A percentile compares a stretch with the other conserved stretches of the same genome.
These are phyloP conservation scores for Capronia coronata DNA, from an alignment of 2,329 filamentous ascomycete genomes.

Conservation along the genomic window DNA sequence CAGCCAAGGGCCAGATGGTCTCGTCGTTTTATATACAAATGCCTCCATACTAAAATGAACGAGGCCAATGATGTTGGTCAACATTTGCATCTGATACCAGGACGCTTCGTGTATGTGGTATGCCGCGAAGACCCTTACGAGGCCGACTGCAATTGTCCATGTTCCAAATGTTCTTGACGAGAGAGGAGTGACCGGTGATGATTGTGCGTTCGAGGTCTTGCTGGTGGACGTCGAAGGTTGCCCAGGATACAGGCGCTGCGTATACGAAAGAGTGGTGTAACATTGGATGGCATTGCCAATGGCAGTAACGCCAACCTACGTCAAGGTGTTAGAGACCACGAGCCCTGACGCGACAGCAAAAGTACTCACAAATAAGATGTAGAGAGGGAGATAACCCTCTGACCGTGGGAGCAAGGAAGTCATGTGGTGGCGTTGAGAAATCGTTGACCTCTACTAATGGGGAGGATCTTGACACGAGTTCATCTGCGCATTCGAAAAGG, in stretches of 20 bases:
- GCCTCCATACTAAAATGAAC: constrained; percentile 76
- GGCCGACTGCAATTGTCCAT: constrained; percentile 72
- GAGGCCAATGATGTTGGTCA: constrained; percentile 73
- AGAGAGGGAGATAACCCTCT: constrained; percentile 26
- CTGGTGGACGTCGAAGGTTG: constrained; percentile 23
- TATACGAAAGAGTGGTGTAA: constrained; percentile 72
- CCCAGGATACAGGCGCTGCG: constrained; percentile 67
- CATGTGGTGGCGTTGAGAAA: constrained; percentile 6
- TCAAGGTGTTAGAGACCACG: constrained; percentile 45
- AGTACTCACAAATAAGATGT: constrained; percentile 26
- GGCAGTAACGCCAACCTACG: constrained; percentile 72
- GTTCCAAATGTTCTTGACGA: constrained; percentile 76
- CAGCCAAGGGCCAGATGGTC: constrained; percentile 53
- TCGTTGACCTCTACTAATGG: not conserved
- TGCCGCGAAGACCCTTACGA: constrained; percentile 75
- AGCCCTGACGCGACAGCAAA: constrained; percentile 37
- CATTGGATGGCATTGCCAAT: constrained; percentile 80
- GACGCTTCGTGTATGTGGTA: constrained; percentile 68
- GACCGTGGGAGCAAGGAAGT: constrained; percentile 16
- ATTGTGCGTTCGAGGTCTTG: constrained; percentile 12
- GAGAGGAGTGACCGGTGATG: constrained; percentile 61
- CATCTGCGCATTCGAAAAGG: no score
- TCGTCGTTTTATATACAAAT: constrained; percentile 68
- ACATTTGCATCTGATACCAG: constrained; percentile 73
- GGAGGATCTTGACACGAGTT: no score